A percentile compares a stretch with the other conserved stretches of the same genome.
These are phyloP conservation scores for Alternaria ethzedia DNA, from an alignment of 2,329 filamentous ascomycete genomes.

Conservation along the genomic window DNA sequence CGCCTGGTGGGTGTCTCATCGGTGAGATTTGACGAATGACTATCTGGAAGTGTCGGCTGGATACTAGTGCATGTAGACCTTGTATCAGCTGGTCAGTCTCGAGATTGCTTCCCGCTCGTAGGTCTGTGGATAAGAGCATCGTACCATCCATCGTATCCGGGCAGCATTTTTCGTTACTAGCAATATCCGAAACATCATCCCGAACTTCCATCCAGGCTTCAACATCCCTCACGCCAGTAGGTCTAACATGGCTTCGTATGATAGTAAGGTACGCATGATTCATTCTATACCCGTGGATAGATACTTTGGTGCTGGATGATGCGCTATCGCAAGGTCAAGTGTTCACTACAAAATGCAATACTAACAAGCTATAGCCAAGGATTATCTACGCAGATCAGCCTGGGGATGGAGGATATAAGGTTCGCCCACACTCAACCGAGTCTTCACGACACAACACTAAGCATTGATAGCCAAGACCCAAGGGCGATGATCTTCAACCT, in stretches of 20 bases:
- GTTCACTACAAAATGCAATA: neutral
- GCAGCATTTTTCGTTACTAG: neutral
- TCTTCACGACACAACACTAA: neutral
- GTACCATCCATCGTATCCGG: neutral
- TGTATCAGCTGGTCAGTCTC: accelerated
- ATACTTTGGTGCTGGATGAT: no score
- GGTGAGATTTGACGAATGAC: neutral
- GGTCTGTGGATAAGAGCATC: neutral
- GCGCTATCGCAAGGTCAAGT: no score
- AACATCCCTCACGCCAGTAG: no score
- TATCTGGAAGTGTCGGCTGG: neutral
- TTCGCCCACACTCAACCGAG: neutral
- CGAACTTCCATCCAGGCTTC: no score
- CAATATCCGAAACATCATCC: no score
- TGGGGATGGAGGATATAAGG: neutral
- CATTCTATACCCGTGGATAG: no score
- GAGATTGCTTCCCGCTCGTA: neutral
- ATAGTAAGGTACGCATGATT: neutral
- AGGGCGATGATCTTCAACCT: no score
- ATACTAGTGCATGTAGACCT: accelerated
- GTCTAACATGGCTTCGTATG: neutral
- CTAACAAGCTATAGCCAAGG: neutral
- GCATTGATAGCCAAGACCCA: neutral
- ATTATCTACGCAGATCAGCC: no score
- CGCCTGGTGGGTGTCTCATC: neutral